A percentile compares a stretch with the other conserved stretches of the same genome.
Conservation (phyloP, 106 monocot genomes). For the Posidonia australis region DNA sequence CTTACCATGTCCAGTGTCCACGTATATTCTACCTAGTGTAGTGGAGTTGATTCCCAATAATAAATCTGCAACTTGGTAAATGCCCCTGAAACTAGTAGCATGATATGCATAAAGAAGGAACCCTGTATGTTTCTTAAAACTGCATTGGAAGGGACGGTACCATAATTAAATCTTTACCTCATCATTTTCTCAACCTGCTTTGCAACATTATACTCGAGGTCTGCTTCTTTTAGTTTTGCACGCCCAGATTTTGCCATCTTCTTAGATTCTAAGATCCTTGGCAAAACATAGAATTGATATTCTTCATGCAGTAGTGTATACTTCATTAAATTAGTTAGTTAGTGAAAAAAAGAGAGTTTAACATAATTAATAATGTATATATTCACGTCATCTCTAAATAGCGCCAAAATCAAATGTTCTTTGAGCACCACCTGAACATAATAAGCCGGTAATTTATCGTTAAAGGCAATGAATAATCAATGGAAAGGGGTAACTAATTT, state of each 20-base stretch:
- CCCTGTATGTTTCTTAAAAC: not conserved
- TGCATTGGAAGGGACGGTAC: too few relatives aligned
- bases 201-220: constrained; percentile 95
- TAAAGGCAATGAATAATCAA: not conserved
- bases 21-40: too few relatives aligned
- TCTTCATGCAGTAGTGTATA: constrained; percentile 83
- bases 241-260: constrained; percentile 96
- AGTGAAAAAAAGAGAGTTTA: not conserved
- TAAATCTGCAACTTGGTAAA: too few relatives aligned
- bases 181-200: constrained; percentile 99
- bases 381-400: constrained; percentile 94
- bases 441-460: not conserved
- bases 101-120: too few relatives aligned
- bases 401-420: constrained; percentile 65
- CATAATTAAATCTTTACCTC: constrained; percentile 7
- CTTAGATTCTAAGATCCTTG: constrained; percentile 89
- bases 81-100: too few relatives aligned
- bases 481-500: too few relatives aligned
- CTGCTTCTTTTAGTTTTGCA: constrained; percentile 90
- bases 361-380: not conserved
- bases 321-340: constrained; percentile 26
- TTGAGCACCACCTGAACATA: constrained; percentile 81
- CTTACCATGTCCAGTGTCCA: too few relatives aligned
- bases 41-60: too few relatives aligned
- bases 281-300: constrained; percentile 79